A percentile compares a stretch with the other conserved stretches of the same genome.
Conservation (phyloP, 768 basidiomycete species). For the Agrocybe praecox region DNA sequence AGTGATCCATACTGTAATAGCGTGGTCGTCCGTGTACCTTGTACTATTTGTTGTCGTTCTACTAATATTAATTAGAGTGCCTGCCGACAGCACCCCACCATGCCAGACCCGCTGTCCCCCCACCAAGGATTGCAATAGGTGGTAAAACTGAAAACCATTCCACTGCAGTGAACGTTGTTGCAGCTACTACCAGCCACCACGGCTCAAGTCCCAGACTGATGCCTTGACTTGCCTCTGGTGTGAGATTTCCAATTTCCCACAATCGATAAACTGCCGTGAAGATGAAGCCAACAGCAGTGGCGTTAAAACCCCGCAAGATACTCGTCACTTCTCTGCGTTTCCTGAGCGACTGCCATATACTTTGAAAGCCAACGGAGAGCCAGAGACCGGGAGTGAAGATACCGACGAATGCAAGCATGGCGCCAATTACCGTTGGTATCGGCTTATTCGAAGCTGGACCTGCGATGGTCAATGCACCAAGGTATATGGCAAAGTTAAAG, state of each 20-base stretch:
- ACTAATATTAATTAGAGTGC: conserved; percentile 4
- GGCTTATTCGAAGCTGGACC: conserved; percentile 25
- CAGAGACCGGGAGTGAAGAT: conserved; percentile 52
- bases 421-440: conserved; percentile 40
- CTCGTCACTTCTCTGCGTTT: conserved; percentile 30
- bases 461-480: conserved; percentile 44
- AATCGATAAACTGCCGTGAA: conserved; percentile 42
- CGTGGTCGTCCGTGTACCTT: too few relatives aligned
- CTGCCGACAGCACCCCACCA: conserved; percentile 44
- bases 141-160: conserved; percentile 43
- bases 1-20: too few relatives aligned
- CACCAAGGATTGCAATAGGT: conserved; percentile 39
- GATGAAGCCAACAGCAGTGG: conserved; percentile 43
- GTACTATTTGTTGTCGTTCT: not conserved
- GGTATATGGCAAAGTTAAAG: conserved; percentile 56
- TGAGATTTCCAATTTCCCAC: conserved; percentile 41
- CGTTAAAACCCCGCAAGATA: conserved; percentile 40
- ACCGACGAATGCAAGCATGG: conserved; percentile 47
- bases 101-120: conserved; percentile 40
- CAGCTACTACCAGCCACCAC: conserved; percentile 50
- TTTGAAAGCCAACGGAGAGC: conserved; percentile 37
- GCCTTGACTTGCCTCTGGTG: conserved; percentile 23
- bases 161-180: conserved; percentile 38
- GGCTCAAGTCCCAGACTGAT: conserved; percentile 39
- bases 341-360: conserved; percentile 33